A percentile compares a stretch with the other conserved stretches of the same genome.
phyloP scores from a whole-genome alignment of 1,284 basidiomycete genomes.

The Ceratorhiza oryzae-sativae region DNA sequence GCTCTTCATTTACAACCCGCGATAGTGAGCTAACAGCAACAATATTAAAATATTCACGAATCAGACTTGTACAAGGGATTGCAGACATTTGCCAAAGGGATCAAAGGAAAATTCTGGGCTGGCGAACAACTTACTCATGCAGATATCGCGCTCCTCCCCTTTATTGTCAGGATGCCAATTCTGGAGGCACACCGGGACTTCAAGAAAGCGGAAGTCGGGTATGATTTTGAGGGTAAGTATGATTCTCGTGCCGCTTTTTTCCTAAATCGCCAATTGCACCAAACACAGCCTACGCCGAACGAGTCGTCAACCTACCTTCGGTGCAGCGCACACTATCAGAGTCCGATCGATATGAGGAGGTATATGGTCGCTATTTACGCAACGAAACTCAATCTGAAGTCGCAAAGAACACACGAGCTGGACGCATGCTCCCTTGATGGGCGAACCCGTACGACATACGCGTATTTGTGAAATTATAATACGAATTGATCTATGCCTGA shows the following conservation, averaged over 20 bases:
- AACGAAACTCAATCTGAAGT: constrained; percentile 38
- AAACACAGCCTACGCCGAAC: constrained; percentile 24
- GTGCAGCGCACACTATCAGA: constrained; percentile 35
- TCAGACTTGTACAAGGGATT: constrained; percentile 33
- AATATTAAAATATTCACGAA: neutral
- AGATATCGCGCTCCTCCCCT: constrained; percentile 31
- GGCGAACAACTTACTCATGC: constrained; percentile 36
- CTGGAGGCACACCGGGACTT: constrained; percentile 29
- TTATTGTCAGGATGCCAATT: constrained; percentile 34
- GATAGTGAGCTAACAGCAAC: neutral
- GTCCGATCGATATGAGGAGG: constrained; percentile 28
- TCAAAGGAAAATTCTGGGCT: constrained; percentile 27
- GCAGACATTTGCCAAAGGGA: constrained; percentile 26
- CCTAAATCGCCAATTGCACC: neutral
- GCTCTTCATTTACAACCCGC: too few species aligned
- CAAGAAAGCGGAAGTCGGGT: constrained; percentile 29
- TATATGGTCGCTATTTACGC: constrained; percentile 38
- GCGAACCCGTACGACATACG: neutral
- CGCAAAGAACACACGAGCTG: constrained; percentile 34
- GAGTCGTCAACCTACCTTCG: constrained; percentile 29
- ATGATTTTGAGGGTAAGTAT: constrained; percentile 33
- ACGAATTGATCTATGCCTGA: constrained; percentile 40
- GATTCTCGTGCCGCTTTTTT: neutral
- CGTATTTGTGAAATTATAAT: neutral
- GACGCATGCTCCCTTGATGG: constrained; percentile 23